A percentile compares a stretch with the other conserved stretches of the same genome.
phyloP scores from a whole-genome alignment of 169 alveolate species.

The Plasmodium blacklocki region DNA sequence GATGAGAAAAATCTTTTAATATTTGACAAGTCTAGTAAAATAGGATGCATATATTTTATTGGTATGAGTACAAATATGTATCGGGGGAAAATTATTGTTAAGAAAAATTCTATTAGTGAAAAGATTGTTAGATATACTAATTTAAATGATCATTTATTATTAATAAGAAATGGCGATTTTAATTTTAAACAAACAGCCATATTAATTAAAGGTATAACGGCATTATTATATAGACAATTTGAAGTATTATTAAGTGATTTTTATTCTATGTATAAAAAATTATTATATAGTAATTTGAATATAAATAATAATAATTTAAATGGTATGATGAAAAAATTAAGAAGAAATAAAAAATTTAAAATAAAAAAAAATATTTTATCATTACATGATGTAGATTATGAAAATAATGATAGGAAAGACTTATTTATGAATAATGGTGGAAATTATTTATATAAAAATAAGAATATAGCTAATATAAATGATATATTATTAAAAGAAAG shows the following conservation, averaged over 20 bases:
- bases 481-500: constrained; percentile 64
- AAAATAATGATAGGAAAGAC: constrained; percentile 10
- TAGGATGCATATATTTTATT: constrained; percentile 72
- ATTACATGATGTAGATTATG: constrained; percentile 25
- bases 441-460: constrained; percentile 49
- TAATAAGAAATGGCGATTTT: constrained; percentile 66
- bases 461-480: constrained; percentile 55
- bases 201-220: constrained; percentile 74
- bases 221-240: constrained; percentile 62
- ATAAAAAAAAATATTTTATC: constrained; percentile 35
- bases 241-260: constrained; percentile 65
- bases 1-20: constrained; percentile 58
- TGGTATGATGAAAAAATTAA: constrained; percentile 21
- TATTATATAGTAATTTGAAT: constrained; percentile 36
- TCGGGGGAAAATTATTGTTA: constrained; percentile 66
- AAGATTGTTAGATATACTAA: constrained; percentile 68
- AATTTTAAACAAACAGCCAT: constrained; percentile 73
- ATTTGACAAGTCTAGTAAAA: constrained; percentile 57
- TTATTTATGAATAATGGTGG: constrained; percentile 7
- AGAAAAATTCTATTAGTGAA: constrained; percentile 57
- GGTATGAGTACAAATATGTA: constrained; percentile 69
- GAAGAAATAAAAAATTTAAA: constrained; percentile 31
- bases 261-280: constrained; percentile 69
- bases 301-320: constrained; percentile 10
- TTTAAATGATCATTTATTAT: constrained; percentile 51